Base-by-base conservation (phyloP, 805 yeast species). In the Pichia californica region DNA sequence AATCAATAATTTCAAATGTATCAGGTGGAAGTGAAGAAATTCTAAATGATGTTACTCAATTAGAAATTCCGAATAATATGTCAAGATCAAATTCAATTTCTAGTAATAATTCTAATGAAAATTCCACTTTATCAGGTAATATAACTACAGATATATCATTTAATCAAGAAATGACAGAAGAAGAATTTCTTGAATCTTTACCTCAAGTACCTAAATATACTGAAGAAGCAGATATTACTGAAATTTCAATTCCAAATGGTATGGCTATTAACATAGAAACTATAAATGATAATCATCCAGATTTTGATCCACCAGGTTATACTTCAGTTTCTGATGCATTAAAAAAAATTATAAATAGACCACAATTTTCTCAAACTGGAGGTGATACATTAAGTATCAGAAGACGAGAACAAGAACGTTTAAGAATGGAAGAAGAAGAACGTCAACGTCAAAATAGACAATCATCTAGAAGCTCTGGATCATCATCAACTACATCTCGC, bases 301-400 rank as follows among this genome's bases (percentile, higher is more conserved):
- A 44, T 19, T 64, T 57, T 32, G 63, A 61, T 5, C 71, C 71
- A 3, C 72, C 72, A 2, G 59, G 58, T 7, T 68, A 68, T 44
- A 53, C 66, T 1, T 66, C 59, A 36, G 49, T 61, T 20, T 59
- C 62, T 9, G 52, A 64, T 2, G 56, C 52, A 1, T 40, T 48
- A 8, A 55, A 54, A 1, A 47, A 42, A 2, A 27, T 49, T 16
- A 49, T 54, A 2, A 34, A 45, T 30, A 44, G 58, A 15, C 59
- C 61, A 4, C 60, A 54, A n/a, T 58, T 54, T 32, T 45, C 59
- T n/a, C 54, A 51, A 23, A 55, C 61, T 7, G 62, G 62, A 5
- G 62, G 62, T n/a, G 52, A 50, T 37, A 10, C 23, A 16, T 7
- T 28, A 10, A 37, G 40, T n/a, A 15, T 6, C n/a, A 26, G 20